Evolutionary conservation across 306 rosid species (phyloP).

Genomic region (Quercus mongolica): DNA sequence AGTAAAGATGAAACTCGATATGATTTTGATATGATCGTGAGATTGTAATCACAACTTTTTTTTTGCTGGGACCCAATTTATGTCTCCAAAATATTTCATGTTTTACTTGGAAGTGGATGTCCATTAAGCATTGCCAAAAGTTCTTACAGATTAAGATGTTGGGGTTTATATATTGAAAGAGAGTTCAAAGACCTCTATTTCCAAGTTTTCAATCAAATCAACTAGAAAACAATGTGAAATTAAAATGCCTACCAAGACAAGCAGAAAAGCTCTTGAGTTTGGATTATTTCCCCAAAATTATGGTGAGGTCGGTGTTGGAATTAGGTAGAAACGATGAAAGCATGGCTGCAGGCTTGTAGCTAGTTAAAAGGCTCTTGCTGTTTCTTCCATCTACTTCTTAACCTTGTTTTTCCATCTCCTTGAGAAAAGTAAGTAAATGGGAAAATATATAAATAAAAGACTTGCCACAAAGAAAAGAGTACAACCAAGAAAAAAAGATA

Average conservation of each 20-base stretch:
- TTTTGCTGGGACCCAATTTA: neutral
- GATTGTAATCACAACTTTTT: neutral
- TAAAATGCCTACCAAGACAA: neutral
- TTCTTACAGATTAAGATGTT: neutral
- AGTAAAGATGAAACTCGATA: neutral
- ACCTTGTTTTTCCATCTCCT: slow-evolving; percentile 74
- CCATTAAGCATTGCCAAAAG: neutral
- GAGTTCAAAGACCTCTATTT: too few relatives aligned
- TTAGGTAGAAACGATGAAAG: neutral
- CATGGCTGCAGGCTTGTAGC: neutral
- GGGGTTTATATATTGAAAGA: neutral
- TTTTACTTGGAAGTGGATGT: neutral
- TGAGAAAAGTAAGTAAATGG: slow-evolving; percentile 22
- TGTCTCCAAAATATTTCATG: neutral
- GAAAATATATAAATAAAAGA: too few relatives aligned
- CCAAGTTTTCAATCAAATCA: neutral
- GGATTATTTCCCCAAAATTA: neutral
- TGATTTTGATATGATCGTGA: neutral
- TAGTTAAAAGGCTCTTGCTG: slow-evolving; percentile 75
- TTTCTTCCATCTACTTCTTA: slow-evolving; percentile 85
- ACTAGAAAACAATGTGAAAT: neutral
- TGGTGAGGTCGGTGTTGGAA: slow-evolving; percentile 2
- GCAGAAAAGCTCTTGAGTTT: neutral
- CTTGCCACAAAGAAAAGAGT: too few relatives aligned
- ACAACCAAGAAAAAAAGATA: too few relatives aligned